These are phyloP conservation scores for Graphiopsis chlorocephala DNA, from an alignment of 2,329 filamentous ascomycete genomes.

Conservation along the genomic window DNA sequence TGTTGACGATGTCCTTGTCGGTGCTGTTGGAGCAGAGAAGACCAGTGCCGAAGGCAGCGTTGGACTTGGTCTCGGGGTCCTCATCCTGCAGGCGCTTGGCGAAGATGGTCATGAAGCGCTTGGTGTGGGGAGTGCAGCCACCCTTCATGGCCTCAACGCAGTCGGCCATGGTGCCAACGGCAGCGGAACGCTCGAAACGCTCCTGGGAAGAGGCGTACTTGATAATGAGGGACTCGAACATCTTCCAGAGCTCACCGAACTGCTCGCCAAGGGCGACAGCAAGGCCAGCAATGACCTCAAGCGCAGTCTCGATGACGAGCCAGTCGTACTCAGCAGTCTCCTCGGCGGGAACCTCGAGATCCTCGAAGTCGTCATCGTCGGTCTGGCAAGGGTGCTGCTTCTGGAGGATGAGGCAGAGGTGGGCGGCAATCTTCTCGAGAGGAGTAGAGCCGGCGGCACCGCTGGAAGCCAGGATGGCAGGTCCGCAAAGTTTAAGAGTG, in stretches of 20 bases:
- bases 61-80: constrained; percentile 89
- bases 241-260: constrained; percentile 89
- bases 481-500: constrained; percentile 86
- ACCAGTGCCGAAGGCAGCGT: constrained; percentile 88
- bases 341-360: constrained; percentile 63
- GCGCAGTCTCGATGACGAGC: constrained; percentile 90
- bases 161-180: constrained; percentile 89
- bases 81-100: constrained; percentile 85
- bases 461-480: constrained; percentile 67
- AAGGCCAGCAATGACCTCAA: constrained; percentile 85
- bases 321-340: constrained; percentile 96
- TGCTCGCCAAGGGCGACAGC: constrained; percentile 75
- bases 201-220: constrained; percentile 86
- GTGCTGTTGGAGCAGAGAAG: constrained; percentile 79
- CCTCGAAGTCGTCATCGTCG: constrained; percentile 79
- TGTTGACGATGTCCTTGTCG: constrained; percentile 70
- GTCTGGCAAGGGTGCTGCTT: constrained; percentile 91
- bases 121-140: constrained; percentile 78
- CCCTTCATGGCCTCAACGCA: constrained; percentile 79
- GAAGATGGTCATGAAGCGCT: constrained; percentile 72
- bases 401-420: constrained; percentile 75
- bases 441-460: constrained; percentile 57
- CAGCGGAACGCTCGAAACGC: constrained; percentile 80
- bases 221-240: constrained; percentile 88
- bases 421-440: constrained; percentile 64